Percentiles rank a stretch among this genome's conserved stretches.
Evolutionary conservation across 179 eudicot species (phyloP).

Genomic region (Actinidia chinensis): DNA sequence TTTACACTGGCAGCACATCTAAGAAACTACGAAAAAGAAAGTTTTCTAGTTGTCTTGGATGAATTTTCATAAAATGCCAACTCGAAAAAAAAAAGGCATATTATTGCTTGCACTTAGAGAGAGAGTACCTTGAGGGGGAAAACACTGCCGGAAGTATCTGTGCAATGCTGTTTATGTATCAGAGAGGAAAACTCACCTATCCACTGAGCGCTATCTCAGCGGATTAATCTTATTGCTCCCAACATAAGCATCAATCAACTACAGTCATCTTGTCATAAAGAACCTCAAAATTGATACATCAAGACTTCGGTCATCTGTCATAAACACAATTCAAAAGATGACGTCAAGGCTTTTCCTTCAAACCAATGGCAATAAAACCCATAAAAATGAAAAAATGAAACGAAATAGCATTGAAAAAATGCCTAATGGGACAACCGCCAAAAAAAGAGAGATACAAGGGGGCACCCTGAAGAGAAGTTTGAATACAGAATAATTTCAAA

Average conservation of each 20-base stretch:
- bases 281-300: slow-evolving; percentile 1
- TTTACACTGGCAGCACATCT: background rate
- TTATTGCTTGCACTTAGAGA: too few species aligned
- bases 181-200: slow-evolving; percentile 44
- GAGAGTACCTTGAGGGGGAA: slow-evolving; percentile 60
- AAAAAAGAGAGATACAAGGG: background rate
- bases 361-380: slow-evolving; percentile 3
- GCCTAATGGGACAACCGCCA: background rate
- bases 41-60: background rate
- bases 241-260: slow-evolving; percentile 79
- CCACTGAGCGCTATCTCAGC: slow-evolving; percentile 48
- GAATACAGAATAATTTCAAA: background rate
- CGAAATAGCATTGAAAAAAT: background rate
- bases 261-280: slow-evolving; percentile 76
- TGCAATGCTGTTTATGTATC: slow-evolving; percentile 73
- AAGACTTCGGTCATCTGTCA: background rate
- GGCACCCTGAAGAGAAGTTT: background rate
- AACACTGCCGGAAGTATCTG: slow-evolving; percentile 83
- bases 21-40: background rate
- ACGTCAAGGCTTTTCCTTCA: background rate
- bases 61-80: background rate
- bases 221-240: slow-evolving; percentile 61
- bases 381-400: background rate
- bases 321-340: background rate
- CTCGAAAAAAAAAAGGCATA: background rate